Evolutionary conservation across 1,284 basidiomycete genomes (phyloP).

Genomic region (Papiliotrema nemorosa): DNA sequence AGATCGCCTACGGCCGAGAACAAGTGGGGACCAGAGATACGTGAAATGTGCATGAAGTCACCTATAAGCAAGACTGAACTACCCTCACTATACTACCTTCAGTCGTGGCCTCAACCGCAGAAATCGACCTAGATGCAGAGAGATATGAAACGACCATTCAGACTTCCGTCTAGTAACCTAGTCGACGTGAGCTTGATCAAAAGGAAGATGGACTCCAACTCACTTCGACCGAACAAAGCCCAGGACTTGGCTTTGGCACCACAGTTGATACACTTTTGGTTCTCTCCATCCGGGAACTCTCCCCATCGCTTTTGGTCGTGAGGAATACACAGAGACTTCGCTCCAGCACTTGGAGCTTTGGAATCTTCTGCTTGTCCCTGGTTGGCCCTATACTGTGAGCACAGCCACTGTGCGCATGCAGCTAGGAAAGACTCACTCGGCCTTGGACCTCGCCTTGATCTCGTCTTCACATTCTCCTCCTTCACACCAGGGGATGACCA

Average conservation of each 20-base stretch:
- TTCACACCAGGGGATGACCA: conserved; percentile 97
- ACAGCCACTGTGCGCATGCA: not conserved
- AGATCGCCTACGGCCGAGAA: too few relatives aligned
- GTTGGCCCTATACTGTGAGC: conserved; percentile 53
- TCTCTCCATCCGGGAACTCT: conserved; percentile 60
- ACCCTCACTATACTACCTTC: too few relatives aligned
- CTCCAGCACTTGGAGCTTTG: conserved; percentile 94
- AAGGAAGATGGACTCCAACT: conserved; percentile 20
- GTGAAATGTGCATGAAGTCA: too few relatives aligned
- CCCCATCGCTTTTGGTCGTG: conserved; percentile 85
- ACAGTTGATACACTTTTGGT: conserved; percentile 81
- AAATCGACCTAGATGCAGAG: too few relatives aligned
- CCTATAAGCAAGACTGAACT: too few relatives aligned
- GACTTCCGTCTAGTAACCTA: conserved; percentile 11
- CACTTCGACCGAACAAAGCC: conserved; percentile 79
- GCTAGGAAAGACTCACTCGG: conserved; percentile 58
- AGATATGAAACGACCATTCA: not conserved
- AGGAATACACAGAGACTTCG: conserved; percentile 95
- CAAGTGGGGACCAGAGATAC: too few relatives aligned
- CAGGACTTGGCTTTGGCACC: conserved; percentile 81
- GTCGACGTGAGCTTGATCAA: not conserved
- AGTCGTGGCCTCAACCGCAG: too few relatives aligned
- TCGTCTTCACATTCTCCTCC: conserved; percentile 91
- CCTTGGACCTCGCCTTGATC: conserved; percentile 88
- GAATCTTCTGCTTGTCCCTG: conserved; percentile 75